Base-by-base conservation (phyloP, 1,284 basidiomycete genomes). In the Austropuccinia psidii region DNA sequence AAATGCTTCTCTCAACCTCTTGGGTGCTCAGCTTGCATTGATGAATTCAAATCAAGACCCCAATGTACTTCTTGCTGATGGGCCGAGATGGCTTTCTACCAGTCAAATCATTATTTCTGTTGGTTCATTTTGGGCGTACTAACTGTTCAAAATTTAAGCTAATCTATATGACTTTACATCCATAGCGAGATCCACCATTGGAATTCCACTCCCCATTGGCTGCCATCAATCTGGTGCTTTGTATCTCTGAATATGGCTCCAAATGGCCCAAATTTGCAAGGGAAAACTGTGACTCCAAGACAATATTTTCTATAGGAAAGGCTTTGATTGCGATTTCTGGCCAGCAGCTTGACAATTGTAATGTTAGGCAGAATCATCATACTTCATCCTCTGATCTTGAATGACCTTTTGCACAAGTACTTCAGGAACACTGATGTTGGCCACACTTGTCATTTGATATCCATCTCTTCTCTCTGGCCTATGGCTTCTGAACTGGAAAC, bases 261-360 rank as follows among this genome's bases (percentile, higher is more conserved):
- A 17, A 43, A 54, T 67, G 49, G 47, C 49, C 47, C 47, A 24
- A 54, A 19, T 54, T 54, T 37, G 29, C 64, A 13, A 29, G 49
- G 4, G 49, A 67, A 39, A 35, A 67, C 19, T 67, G 49, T 11
- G 64, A 67, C 54, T 52, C 64, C 9, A 67, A 67, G 29, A 31
- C 64, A 9, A 52, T 54, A 19, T 21, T 31, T n/a, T 39, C 13
- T 52, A 19, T 67, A 35, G 27, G 47, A 19, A 50, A 37, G 41
- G 27, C 49, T 19, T 54, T 67, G 33, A 67, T 67, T 21, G 35
- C 33, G 19, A 17, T 37, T 0, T 35, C 58, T 9, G 58, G 35
- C n/a, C n/a, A 67, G 29, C 39, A 27, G 19, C n/a, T 67, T 19
- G 15, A 52, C 11, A 37, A 39, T n/a, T 24, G n/a, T 33, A 24